Base-by-base conservation (phyloP, 1,284 basidiomycete genomes). In the Boletus chippewaensis region DNA sequence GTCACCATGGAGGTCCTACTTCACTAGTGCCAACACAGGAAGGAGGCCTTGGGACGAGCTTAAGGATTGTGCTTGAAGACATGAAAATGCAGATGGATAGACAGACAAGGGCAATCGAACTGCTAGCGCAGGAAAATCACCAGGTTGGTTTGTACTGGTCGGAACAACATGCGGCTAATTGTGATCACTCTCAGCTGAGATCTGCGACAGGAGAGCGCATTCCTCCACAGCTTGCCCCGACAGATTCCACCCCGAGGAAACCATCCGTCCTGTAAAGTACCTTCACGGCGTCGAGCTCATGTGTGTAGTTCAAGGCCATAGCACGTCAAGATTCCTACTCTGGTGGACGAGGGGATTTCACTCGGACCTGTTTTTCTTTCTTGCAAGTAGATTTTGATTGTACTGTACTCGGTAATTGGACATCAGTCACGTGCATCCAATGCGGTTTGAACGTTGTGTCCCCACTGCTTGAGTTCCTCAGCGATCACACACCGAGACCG, bases 81-180 rank as follows among this genome's bases (percentile, higher is more conserved):
- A 62, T 68, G 64, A 69, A 61, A 50, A 45, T 51, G 45, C 61
- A 68, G 38, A 70, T 68, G 65, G 58, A 65, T 39, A 59, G 60
- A 47, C 66, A 68, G 45, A 64, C 61, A 2, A 57, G 60, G 47
- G 63, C 66, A 10, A 58, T 68, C 8, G 64, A 69, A 28, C 16
- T 54, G 35, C 45, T 68, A 5, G 56, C 62, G 8, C 66, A 64
- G 42, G 68, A 68, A 45, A 71, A 71, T 41, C 40, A 41, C 45
- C 57, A 66, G 62, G 67, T 68, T 56, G 32, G 53, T 55, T 40
- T 35, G 28, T 32, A 32, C 42, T 32, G 31, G 29, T 26, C 18
- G 18, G 47, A 28, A 38, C 26, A 36, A 24, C 31, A 36, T 41
- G 28, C 34, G 29, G 24, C 54, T 68, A 32, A 62, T 46, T 40